phyloP scores from a whole-genome alignment of 176 grass and related monocot species.

The bread wheat (Triticum aestivum) region IWGSC_CS_RefSeq_v2.1 NC_057808.1:245918957-245919456 shows the following conservation, averaged over 20 bases:
- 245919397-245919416: slow-evolving; percentile 52
- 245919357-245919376: not conserved
- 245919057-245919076: not conserved
- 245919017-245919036: not conserved
- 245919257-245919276: not conserved
- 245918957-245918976: not conserved
- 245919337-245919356: not conserved
- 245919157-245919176: slow-evolving; percentile 76
- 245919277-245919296: slow-evolving; percentile 41
- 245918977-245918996: not conserved
- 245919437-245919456: slow-evolving; percentile 62
- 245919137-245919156: slow-evolving; percentile 66
- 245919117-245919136: slow-evolving; percentile 77
- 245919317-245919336: slow-evolving; percentile 53
- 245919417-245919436: slow-evolving; percentile 47
- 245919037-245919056: not conserved
- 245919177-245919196: slow-evolving; percentile 72
- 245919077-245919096: not conserved
- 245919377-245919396: slow-evolving; percentile 57
- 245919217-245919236: not conserved
- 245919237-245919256: not conserved
- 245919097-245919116: slow-evolving; percentile 38
- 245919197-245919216: slow-evolving; percentile 43
- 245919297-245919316: slow-evolving; percentile 58
- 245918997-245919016: not conserved